Conservation (phyloP, 345 rosid genomes). For the Sonneratia alba region DNA sequence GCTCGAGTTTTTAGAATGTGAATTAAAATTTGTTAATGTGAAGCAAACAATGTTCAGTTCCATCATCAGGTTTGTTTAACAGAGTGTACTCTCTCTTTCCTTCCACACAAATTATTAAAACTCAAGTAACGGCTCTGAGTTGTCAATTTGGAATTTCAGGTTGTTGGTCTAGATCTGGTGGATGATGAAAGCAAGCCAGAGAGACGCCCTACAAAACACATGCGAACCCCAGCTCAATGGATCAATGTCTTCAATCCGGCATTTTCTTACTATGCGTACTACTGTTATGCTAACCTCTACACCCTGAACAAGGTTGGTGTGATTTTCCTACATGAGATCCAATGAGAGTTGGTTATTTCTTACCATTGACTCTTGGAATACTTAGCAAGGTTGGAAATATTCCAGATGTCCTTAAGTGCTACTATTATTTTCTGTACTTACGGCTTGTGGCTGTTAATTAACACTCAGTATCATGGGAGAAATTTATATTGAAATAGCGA, state of each 20-base stretch:
- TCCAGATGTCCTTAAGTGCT: background rate
- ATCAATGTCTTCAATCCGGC: conserved; percentile 95
- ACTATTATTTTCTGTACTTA: background rate
- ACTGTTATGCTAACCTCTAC: conserved; percentile 92
- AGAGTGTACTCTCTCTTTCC: background rate
- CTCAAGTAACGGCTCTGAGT: background rate
- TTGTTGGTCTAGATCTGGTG: conserved; percentile 95
- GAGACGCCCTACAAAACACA: conserved; percentile 98
- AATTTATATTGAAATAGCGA: background rate
- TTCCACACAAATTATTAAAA: background rate
- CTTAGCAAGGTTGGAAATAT: background rate
- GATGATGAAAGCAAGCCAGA: conserved; percentile 99
- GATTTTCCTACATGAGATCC: background rate
- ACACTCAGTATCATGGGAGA: background rate
- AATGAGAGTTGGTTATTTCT: background rate
- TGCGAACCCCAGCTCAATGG: conserved; percentile 99
- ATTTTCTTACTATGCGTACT: conserved; percentile 87
- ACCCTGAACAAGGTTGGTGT: conserved; percentile 74
- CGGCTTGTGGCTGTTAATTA: background rate
- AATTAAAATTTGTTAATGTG: background rate
- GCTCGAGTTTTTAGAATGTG: background rate
- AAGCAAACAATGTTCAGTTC: background rate
- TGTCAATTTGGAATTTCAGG: conserved; percentile 39
- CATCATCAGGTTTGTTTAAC: background rate
- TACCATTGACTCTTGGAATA: too few species aligned